Conservation (phyloP, 805 yeast species). For the Yarrowia osloensis region DNA sequence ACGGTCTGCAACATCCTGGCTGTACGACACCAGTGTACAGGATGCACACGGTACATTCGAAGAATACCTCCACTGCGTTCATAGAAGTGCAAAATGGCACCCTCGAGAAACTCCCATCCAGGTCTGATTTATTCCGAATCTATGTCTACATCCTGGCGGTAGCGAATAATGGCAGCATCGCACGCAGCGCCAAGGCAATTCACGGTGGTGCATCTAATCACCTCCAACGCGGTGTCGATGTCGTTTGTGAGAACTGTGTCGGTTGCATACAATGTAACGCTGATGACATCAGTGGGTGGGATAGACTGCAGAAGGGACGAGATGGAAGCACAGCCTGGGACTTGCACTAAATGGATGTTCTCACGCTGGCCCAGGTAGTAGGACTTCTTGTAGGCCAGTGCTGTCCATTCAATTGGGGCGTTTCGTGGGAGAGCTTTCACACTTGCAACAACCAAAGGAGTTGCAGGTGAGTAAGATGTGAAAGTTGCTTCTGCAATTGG, state of each 20-base stretch:
- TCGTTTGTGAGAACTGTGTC: not conserved
- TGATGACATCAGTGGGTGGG: not conserved
- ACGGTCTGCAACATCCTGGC: no score
- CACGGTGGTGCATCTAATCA: not conserved
- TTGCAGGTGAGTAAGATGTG: not conserved
- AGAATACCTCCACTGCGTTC: no score
- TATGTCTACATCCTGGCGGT: not conserved
- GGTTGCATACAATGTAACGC: not conserved
- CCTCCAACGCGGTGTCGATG: not conserved
- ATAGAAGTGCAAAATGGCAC: no score
- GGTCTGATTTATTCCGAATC: not conserved
- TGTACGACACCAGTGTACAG: no score
- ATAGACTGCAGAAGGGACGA: not conserved
- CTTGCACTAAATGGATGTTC: not conserved
- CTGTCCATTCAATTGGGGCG: conserved; percentile 23
- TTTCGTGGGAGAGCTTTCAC: conserved; percentile 1
- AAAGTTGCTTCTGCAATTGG: not conserved
- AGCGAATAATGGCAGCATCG: conserved; percentile 7
- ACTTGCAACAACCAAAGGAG: not conserved
- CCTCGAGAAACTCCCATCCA: no score
- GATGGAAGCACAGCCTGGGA: not conserved
- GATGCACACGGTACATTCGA: no score
- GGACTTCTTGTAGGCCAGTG: not conserved
- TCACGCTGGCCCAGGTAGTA: conserved; percentile 9
- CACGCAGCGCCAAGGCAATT: not conserved